These are phyloP conservation scores for Daldinia concentrica DNA, from an alignment of 495 filamentous ascomycete genomes.

Conservation along the genomic window DNA sequence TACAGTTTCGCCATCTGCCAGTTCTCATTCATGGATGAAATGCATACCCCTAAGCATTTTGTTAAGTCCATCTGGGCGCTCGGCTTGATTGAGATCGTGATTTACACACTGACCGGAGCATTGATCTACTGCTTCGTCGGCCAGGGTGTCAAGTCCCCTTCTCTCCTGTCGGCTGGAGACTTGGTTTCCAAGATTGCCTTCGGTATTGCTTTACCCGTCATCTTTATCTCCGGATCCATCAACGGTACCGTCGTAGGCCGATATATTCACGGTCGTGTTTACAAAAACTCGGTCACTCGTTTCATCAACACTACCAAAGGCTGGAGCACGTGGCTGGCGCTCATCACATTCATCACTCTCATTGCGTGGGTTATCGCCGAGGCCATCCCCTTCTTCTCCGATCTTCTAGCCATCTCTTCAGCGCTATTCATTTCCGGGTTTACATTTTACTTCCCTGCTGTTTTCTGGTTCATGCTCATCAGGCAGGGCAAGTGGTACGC, in stretches of 20 bases:
- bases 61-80: slow-evolving; percentile 72
- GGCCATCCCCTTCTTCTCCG: slow-evolving; percentile 76
- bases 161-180: slow-evolving; percentile 69
- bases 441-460: slow-evolving; percentile 70
- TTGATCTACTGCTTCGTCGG: slow-evolving; percentile 81
- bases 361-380: slow-evolving; percentile 77
- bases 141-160: slow-evolving; percentile 71
- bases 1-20: slow-evolving; percentile 74
- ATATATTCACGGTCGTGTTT: slow-evolving; percentile 72
- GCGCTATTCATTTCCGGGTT: slow-evolving; percentile 71
- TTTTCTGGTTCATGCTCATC: slow-evolving; percentile 73
- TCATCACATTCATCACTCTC: slow-evolving; percentile 67
- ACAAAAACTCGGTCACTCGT: slow-evolving; percentile 61
- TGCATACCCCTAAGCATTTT: slow-evolving; percentile 73
- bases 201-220: slow-evolving; percentile 81
- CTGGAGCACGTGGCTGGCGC: slow-evolving; percentile 67
- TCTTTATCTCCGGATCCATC: slow-evolving; percentile 74
- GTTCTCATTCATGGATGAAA: slow-evolving; percentile 82
- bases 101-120: slow-evolving; percentile 73
- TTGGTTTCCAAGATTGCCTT: slow-evolving; percentile 76
- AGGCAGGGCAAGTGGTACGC: slow-evolving; percentile 60
- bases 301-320: slow-evolving; percentile 69
- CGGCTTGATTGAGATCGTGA: slow-evolving; percentile 69
- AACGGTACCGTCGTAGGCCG: slow-evolving; percentile 67
- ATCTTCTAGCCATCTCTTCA: slow-evolving; percentile 68